These are phyloP conservation scores for Theobroma grandiflorum DNA, from an alignment of 441 rosid genomes.

Conservation along the genomic window DNA sequence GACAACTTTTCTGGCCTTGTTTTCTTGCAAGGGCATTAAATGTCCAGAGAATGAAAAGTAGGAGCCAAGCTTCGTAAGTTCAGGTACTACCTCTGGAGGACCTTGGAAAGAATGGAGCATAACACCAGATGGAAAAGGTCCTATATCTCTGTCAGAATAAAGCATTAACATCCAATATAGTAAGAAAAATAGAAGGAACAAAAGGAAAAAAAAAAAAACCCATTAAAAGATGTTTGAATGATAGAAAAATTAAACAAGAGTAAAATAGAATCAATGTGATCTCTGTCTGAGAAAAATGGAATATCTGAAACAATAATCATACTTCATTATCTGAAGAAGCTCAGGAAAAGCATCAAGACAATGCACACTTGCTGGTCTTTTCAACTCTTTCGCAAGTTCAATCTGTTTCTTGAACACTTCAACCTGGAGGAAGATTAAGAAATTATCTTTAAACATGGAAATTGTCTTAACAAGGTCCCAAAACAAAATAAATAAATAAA, in stretches of 20 bases:
- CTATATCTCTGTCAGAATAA: constrained; percentile 54
- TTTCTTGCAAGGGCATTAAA: constrained; percentile 70
- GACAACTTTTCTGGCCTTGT: constrained; percentile 66
- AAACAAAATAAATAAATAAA: background rate
- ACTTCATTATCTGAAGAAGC: constrained; percentile 82
- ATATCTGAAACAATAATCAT: constrained; percentile 26
- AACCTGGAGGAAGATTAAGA: constrained; percentile 42
- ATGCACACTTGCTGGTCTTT: constrained; percentile 79
- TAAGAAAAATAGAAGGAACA: background rate
- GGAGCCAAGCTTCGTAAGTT: constrained; percentile 77
- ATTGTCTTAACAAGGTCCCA: background rate
- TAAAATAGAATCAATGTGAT: background rate
- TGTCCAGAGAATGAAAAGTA: constrained; percentile 91
- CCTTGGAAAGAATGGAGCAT: constrained; percentile 92
- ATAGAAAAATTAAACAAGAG: no score
- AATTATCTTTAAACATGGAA: background rate
- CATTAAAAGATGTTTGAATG: no score
- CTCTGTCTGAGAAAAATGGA: background rate
- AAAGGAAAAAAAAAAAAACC: no score
- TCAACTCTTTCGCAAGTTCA: constrained; percentile 79
- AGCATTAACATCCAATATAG: background rate
- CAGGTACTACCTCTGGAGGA: constrained; percentile 82
- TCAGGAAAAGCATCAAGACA: constrained; percentile 88
- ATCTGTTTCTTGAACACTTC: constrained; percentile 82
- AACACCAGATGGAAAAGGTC: constrained; percentile 85